Evolutionary conservation across 192 early-diverging fungal species (phyloP), one percentile per base, ranked within the genome.

Genomic region (Endogone sp.): DNA sequence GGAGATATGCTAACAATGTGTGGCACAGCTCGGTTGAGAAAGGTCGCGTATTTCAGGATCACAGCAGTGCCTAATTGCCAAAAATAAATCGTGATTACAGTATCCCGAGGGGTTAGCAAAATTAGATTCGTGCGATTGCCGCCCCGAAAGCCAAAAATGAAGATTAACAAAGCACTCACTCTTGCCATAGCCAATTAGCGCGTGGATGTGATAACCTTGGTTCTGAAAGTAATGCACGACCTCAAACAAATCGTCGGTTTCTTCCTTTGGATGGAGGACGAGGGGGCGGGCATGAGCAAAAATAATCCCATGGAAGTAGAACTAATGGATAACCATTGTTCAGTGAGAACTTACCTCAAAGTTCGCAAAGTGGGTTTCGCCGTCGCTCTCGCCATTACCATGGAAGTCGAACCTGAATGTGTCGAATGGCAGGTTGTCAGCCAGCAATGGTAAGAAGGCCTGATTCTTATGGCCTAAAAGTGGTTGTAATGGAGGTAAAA

Each of bases 401-500:
- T 71, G 16, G 30, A 80, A 73, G 65, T 77, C 75, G 28, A 80
- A 74, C 54, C 79, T 68, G 67, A 71, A 77, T 29, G 28, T 74
- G 28, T 73, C 60, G 56, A 68, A 77, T 11, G 75, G 72, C 6
- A 80, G 60, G 27, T 62, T 10, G 23, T 74, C 30, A 8, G 79
- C 79, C 59, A 80, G 66, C 6, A 60, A 2, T 24, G 31, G 65
- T 65, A 74, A 75, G 30, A 67, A 77, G 10, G 73, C 26, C 31
- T 68, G 69, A 22, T 80, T 73, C 66, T 74, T 80, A 60, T 80
- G 68, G 3, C 72, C 79, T n/a, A n/a, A n/a, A n/a, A n/a, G n/a
- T n/a, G n/a, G n/a, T n/a, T n/a, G n/a, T n/a, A n/a, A n/a, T n/a
- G n/a, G n/a, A n/a, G n/a, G n/a, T n/a, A n/a, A n/a, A n/a, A n/a